Percentiles rank a stretch among this genome's conserved stretches.
These are phyloP conservation scores for Parsonsia alboflavescens DNA, from an alignment of 257 asterid genomes.

Conservation along the genomic window DNA sequence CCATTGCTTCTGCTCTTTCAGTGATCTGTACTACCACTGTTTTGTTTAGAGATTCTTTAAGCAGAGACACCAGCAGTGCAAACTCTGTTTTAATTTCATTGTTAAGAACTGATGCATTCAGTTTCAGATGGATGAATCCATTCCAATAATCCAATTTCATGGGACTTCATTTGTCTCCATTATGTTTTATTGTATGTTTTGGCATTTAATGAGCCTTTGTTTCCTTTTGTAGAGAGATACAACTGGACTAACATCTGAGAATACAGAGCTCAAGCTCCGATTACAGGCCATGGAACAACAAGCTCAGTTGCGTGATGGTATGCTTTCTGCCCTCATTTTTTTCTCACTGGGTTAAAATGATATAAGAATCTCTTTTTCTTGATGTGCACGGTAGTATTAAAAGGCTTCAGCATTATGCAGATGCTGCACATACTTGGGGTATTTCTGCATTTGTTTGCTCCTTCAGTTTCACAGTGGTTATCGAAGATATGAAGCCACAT, in stretches of 20 bases:
- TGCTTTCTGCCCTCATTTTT: not conserved
- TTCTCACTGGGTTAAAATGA: not conserved
- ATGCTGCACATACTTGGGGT: not conserved
- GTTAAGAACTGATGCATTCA: not conserved
- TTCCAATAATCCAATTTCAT: not conserved
- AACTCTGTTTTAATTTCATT: not conserved
- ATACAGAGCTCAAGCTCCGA: slow-evolving; percentile 87
- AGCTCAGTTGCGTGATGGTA: slow-evolving; percentile 93
- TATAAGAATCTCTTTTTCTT: not conserved
- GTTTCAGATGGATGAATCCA: not conserved
- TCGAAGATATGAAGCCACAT: not conserved
- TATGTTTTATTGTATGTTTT: not conserved
- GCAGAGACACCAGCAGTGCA: not conserved
- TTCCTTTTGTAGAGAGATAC: slow-evolving; percentile 74
- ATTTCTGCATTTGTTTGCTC: not conserved
- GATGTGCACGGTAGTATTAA: not conserved
- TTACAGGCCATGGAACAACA: slow-evolving; percentile 98
- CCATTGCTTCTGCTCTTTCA: not conserved
- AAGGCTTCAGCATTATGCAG: not conserved
- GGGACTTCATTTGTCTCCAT: not conserved
- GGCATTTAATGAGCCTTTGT: not conserved
- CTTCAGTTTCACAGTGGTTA: not conserved
- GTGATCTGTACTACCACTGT: not conserved
- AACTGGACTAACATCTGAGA: slow-evolving; percentile 72
- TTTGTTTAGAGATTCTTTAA: not conserved